phyloP scores from a whole-genome alignment of 164 flowering plant genomes.

The Vitis labrusca region DNA sequence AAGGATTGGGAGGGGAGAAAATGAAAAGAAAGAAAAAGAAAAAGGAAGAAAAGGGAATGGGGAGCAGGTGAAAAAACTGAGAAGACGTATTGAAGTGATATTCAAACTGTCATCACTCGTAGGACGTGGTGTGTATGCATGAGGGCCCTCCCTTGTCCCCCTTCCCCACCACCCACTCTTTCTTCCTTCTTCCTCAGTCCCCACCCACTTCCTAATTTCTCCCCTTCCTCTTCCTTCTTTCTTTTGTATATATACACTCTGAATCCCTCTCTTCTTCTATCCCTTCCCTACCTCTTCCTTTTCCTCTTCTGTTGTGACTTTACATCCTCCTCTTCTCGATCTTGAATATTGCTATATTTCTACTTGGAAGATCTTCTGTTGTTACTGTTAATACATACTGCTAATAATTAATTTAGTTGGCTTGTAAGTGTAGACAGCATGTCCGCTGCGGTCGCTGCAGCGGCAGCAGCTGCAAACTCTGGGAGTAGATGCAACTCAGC shows the following conservation, averaged over 20 bases:
- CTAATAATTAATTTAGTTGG: too few relatives aligned
- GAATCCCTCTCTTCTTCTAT: background rate
- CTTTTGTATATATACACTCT: background rate
- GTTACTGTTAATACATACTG: background rate
- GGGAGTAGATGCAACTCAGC: background rate
- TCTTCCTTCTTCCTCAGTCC: background rate
- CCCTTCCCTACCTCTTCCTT: background rate
- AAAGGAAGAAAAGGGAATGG: background rate
- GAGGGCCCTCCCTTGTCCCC: conserved; percentile 14
- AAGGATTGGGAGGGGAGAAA: background rate
- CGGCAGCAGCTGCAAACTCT: conserved; percentile 12
- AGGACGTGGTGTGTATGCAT: conserved; percentile 14
- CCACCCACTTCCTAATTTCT: background rate
- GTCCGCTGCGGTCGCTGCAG: conserved; percentile 26
- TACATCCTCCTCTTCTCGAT: background rate
- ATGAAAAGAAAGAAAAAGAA: background rate
- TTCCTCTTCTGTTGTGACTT: background rate
- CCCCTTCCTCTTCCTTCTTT: background rate
- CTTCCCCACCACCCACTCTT: background rate
- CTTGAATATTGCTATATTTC: too few relatives aligned
- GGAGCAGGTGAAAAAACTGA: conserved; percentile 4
- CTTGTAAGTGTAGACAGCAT: background rate
- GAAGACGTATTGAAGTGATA: conserved; percentile 20
- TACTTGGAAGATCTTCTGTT: too few relatives aligned
- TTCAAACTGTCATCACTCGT: conserved; percentile 22